Evolutionary conservation across 352 stramenopile genomes (phyloP).

Genomic region (Pythium dissotocum): DNA sequence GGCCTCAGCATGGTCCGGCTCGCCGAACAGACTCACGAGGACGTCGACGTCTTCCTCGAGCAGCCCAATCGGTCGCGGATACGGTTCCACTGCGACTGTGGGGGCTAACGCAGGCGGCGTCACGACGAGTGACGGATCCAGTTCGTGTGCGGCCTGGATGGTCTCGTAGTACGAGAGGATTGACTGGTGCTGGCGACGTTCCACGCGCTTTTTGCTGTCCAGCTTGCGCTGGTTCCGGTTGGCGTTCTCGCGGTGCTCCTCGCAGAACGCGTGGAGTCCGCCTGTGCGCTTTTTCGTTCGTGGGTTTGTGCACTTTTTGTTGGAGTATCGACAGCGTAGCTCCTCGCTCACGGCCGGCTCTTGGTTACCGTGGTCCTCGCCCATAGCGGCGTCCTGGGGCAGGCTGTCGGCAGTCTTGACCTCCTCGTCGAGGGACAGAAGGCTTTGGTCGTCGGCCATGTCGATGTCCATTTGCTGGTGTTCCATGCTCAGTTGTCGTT

Average conservation of each 20-base stretch:
- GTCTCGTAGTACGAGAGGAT: conserved; percentile 25
- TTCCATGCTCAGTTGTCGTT: neutral
- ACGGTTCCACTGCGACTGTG: conserved; percentile 12
- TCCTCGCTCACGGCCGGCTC: conserved; percentile 8
- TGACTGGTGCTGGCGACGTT: conserved; percentile 24
- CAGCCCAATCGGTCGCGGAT: conserved; percentile 4
- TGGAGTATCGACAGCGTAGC: conserved; percentile 28
- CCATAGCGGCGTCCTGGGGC: neutral
- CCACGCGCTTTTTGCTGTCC: conserved; percentile 23
- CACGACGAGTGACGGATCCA: neutral
- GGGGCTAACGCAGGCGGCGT: neutral
- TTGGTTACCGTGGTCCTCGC: neutral
- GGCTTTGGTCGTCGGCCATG: neutral
- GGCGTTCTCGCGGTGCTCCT: conserved; percentile 29
- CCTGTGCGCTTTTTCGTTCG: conserved; percentile 26
- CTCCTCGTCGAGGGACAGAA: too few relatives aligned
- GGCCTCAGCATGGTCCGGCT: neutral
- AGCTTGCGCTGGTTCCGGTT: conserved; percentile 30
- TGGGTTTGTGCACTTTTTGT: conserved; percentile 30
- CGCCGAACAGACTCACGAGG: conserved; percentile 23
- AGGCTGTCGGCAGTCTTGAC: neutral
- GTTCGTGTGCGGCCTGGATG: conserved; percentile 8
- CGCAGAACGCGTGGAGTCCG: conserved; percentile 30
- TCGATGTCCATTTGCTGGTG: neutral
- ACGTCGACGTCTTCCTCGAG: conserved; percentile 26